phyloP scores from a whole-genome alignment of 1,284 basidiomycete genomes.

The Ceratobasidium sp. region DNA sequence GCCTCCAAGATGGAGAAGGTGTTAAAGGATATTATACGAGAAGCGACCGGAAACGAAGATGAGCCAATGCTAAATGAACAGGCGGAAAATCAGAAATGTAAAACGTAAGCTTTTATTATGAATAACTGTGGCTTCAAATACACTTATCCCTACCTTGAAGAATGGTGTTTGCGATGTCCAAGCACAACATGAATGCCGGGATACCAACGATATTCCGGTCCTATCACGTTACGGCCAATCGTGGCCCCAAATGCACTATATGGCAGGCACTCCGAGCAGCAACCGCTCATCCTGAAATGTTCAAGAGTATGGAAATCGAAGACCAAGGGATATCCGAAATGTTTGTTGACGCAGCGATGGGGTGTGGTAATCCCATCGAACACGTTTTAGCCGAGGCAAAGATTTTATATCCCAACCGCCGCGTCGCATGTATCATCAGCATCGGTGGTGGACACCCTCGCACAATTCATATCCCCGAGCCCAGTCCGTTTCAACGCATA shows the following conservation, averaged over 20 bases:
- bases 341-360: conserved; percentile 38
- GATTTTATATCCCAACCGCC: background rate
- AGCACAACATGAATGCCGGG: conserved; percentile 32
- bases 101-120: too few relatives aligned
- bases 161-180: conserved; percentile 27
- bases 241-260: background rate
- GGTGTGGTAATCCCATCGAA: conserved; percentile 36
- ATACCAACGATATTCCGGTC: conserved; percentile 25
- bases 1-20: conserved; percentile 19
- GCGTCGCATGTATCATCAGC: conserved; percentile 19
- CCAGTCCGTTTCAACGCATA: background rate
- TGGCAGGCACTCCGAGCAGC: conserved; percentile 25
- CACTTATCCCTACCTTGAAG: background rate
- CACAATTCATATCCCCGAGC: conserved; percentile 1
- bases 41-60: conserved; percentile 9
- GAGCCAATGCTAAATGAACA: conserved; percentile 13
- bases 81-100: background rate
- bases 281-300: conserved; percentile 33
- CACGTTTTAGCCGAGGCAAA: conserved; percentile 32
- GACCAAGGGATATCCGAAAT: background rate
- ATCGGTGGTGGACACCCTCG: conserved; percentile 16
- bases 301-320: conserved; percentile 30
- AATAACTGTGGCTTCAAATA: background rate
- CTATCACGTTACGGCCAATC: background rate
- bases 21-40: background rate